Base-by-base conservation (phyloP, 2,329 filamentous ascomycete species). In the Nigrospora sphaerica region DNA sequence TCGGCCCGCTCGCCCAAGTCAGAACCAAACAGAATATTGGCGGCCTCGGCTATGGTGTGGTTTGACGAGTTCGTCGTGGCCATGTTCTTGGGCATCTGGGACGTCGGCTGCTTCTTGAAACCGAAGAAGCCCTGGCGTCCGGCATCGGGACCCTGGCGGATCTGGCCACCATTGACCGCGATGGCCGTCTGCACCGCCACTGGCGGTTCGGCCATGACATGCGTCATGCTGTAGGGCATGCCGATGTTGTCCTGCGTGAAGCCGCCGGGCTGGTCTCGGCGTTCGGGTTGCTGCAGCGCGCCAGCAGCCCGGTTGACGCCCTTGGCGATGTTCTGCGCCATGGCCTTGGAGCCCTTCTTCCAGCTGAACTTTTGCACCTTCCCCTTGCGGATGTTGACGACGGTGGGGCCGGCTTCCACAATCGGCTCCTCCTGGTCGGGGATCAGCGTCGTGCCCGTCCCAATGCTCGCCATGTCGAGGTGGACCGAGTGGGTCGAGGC, bases 351-450 rank as follows among this genome's bases (percentile, higher is more conserved):
- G 35, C 90, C 90, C 73, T 95, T 95, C 77, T 96, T 95, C 91
- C 93, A 97, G 70, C 95, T 95, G 70, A 96, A 96, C 65, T 96
- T 97, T 72, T 90, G 95, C 45, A 86, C 83, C 62, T 95, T 90
- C 31, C 87, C 90, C 70, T 96, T 97, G 57, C 90, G 83, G 52
- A 97, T 95, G 58, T 93, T 95, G 50, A 97, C 87, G 32, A 97
- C 87, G 50, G 95, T 93, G n/a, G 93, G 91, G 2, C 88, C 86
- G 28, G 82, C 75, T 52, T 81, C 78, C n/a, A 81, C 65, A 46
- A 81, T 74, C 0, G 74, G 75, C 36, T 93, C 89, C 39, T 87
- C 85, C 16, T 79, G 75, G 51, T 83, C 80, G 11, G 77, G 73
- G 44, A 85, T 72, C 55, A 83, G 62, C 0, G 83, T 83, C 3